phyloP scores from a whole-genome alignment of 176 grass and related monocot species.

The Coix lacrymajobi region DNA sequence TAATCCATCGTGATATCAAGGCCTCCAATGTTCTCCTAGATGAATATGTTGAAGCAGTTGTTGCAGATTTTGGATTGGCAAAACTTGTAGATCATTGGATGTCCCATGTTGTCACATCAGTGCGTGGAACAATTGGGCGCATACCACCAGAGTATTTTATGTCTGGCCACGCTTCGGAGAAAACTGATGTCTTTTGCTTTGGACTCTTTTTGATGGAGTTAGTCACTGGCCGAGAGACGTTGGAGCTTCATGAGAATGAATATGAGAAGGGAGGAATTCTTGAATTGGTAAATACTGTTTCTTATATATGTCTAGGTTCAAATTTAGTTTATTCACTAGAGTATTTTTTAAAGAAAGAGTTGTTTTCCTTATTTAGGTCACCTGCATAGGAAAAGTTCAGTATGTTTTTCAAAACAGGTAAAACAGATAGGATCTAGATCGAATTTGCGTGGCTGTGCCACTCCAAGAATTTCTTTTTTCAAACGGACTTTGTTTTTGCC shows the following conservation, averaged over 20 bases:
- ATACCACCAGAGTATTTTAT: constrained; percentile 65
- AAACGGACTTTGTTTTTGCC: not conserved
- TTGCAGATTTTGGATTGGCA: constrained; percentile 80
- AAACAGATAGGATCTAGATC: not conserved
- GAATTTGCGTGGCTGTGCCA: not conserved
- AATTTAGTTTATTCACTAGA: not conserved
- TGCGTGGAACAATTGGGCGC: constrained; percentile 66
- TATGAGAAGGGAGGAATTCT: constrained; percentile 59
- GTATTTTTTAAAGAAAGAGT: not conserved
- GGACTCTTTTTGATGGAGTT: constrained; percentile 72
- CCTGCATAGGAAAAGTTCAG: not conserved
- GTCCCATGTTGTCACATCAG: constrained; percentile 54
- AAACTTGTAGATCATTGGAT: constrained; percentile 72
- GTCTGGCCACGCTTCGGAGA: constrained; percentile 59
- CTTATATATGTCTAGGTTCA: not conserved
- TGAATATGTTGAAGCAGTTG: constrained; percentile 68
- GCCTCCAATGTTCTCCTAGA: constrained; percentile 84
- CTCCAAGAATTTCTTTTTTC: not conserved
- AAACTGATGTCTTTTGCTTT: constrained; percentile 84
- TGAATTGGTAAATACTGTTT: constrained; percentile 49
- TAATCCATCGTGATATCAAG: constrained; percentile 91
- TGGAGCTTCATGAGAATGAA: constrained; percentile 48
- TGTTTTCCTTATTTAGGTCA: not conserved
- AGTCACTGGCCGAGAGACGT: constrained; percentile 56
- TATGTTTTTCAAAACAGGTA: not conserved